Evolutionary conservation across 441 rosid species (phyloP), one percentile per base, ranked within the genome.

Genomic region (Populus trichocarpa): DNA sequence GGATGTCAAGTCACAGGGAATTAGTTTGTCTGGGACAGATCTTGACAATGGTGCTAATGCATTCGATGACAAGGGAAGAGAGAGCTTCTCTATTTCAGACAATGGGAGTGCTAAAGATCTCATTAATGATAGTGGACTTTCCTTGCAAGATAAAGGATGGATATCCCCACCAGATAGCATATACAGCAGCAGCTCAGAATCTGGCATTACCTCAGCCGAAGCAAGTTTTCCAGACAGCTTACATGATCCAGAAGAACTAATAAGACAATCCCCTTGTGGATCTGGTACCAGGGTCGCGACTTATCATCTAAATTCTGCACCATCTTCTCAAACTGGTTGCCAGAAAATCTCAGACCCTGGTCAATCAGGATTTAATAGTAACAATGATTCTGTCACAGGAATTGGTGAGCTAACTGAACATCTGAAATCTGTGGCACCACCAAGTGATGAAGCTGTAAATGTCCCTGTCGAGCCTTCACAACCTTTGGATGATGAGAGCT

Each of bases 141-240:
- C 91, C 80, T 80, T 82, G 80, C 90, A 88, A 81, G 92, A 90
- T 69, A 89, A 83, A 81, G 94, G 86, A 84, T 94, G 94, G 93
- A 81, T 94, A 84, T 94, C 98, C 75, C 91, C 94, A 33, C 97
- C 97, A 26, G 95, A 94, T 80, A 94, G 91, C 77, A 59, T 92
- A 66, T 87, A 78, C 77, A 86, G 89, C 80, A 85, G 92, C 82
- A 87, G 89, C 83, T 84, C 85, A 32, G 93, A 81, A 79, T 90
- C 92, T 77, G 87, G 80, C 74, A 64, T 83, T 77, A 84, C 81
- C 69, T 87, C 86, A 28, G 38, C 83, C 36, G 92, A 82, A 72
- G 85, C 82, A 77, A 85, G 83, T 83, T 75, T 83, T 80, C 80
- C 84, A 20, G 91, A 85, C 78, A 75, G 79, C 80, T 81, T 78